phyloP scores from a whole-genome alignment of 129 eudicot genomes.

The Sambucus nigra region DNA sequence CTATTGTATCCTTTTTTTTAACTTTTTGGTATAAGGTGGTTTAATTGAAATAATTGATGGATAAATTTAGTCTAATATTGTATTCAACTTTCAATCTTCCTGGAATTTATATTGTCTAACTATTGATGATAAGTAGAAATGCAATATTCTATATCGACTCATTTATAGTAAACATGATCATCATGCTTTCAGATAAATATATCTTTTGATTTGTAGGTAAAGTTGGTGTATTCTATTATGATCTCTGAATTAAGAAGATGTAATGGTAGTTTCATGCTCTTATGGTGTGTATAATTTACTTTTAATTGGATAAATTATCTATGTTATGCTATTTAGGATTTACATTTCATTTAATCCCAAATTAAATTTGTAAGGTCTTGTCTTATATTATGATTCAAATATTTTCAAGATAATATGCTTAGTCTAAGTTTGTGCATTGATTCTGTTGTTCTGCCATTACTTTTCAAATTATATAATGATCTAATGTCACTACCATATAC shows the following conservation, averaged over 20 bases:
- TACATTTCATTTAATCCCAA: not conserved
- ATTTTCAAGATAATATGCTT: not conserved
- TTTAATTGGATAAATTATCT: not conserved
- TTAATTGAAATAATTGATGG: not conserved
- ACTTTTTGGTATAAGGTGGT: not conserved
- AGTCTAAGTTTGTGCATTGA: no score
- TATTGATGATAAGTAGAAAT: conserved; percentile 16
- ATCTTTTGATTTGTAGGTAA: conserved; percentile 95
- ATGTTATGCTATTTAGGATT: not conserved
- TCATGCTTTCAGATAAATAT: conserved; percentile 70
- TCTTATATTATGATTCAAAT: not conserved
- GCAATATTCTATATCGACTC: conserved; percentile 33
- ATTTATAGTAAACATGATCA: conserved; percentile 51
- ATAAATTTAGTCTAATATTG: not conserved
- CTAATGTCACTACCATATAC: no score
- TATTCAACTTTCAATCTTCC: not conserved
- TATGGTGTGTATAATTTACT: conserved; percentile 20
- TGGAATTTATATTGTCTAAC: conserved; percentile 2
- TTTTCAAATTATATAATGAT: no score
- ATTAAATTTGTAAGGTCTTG: not conserved
- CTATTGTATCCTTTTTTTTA: no score
- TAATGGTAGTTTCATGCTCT: conserved; percentile 92
- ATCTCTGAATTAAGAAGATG: conserved; percentile 98
- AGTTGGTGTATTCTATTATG: conserved; percentile 89
- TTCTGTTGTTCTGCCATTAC: no score